These are phyloP conservation scores for Acacia pycnantha DNA, from an alignment of 331 rosid genomes.

Conservation along the genomic window DNA sequence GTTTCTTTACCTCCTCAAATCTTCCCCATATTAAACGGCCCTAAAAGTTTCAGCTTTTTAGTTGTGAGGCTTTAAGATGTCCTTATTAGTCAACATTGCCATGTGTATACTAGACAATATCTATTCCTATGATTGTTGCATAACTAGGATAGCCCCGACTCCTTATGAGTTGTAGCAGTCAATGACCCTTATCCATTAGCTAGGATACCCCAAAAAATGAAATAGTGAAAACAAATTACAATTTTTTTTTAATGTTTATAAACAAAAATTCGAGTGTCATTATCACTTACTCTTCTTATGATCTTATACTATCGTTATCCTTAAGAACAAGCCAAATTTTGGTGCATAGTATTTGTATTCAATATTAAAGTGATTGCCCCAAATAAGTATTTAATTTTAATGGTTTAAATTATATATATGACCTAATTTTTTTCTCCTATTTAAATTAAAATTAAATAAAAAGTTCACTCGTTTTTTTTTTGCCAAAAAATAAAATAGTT, in stretches of 20 bases:
- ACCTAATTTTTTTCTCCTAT: not conserved
- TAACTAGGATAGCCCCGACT: not conserved
- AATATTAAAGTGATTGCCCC: not conserved
- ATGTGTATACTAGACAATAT: not conserved
- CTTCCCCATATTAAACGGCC: too few relatives aligned
- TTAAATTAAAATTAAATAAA: not conserved
- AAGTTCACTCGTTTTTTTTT: too few relatives aligned
- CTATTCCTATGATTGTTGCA: not conserved
- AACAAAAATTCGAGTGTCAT: not conserved
- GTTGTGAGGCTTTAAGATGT: not conserved
- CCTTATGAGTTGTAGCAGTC: not conserved
- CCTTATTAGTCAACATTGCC: not conserved
- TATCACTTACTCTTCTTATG: not conserved
- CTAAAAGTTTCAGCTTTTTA: not conserved
- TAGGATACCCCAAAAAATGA: not conserved
- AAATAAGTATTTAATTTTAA: not conserved
- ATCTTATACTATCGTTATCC: not conserved
- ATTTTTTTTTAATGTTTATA: not conserved
- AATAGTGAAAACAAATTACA: not conserved
- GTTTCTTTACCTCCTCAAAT: too few relatives aligned
- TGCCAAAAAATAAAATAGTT: too few relatives aligned
- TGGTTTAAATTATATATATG: not conserved
- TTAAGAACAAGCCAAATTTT: not conserved
- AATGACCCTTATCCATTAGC: not conserved
- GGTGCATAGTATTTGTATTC: not conserved